Base-by-base conservation (phyloP, 1,284 basidiomycete species). In the Takashimella koratensis region DNA sequence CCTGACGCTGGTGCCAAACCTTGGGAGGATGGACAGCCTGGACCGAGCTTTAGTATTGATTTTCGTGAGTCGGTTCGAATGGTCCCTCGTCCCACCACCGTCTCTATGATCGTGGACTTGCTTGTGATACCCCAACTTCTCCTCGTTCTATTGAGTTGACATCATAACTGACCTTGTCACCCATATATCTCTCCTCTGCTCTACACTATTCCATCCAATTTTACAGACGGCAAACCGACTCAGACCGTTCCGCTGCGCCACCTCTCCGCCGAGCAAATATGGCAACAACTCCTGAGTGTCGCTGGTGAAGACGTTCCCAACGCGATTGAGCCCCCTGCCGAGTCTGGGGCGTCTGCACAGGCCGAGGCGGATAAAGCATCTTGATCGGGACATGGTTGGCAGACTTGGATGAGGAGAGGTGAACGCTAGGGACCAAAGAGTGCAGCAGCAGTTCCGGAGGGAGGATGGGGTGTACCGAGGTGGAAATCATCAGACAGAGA, bases 61-160 rank as follows among this genome's bases (percentile, higher is more conserved):
- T 67, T 69, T 54, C 57, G 67, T 69, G 53, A 56, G 67, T 65
- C 16, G 16, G 25, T n/a, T 39, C 10, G 10, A 23, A 41, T 4
- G 36, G 36, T 19, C 21, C 11, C 20, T 40, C 22, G 22, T 39
- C 5, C 3, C 12, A 5, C 2, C 24, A 6, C 20, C 19, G 13
- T 50, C 19, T 3, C 24, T 26, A 16, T 40, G 20, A 3, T 20
- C 20, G n/a, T n/a, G n/a, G n/a, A n/a, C 12, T 42, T 4, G 25
- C 24, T 45, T 26, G 25, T 20, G 19, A 19, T 19, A 13, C 2
- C 24, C 25, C 8, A 3, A 12, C 4, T 12, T 47, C 10, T 13
- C 45, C 12, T n/a, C 13, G 43, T 20, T 5, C n/a, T n/a, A n/a
- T n/a, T n/a, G n/a, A n/a, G n/a, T n/a, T n/a, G n/a, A n/a, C n/a